Evolutionary conservation across 352 stramenopile genomes (phyloP), one percentile per base, ranked within the genome.

Genomic region (Globisporangium nunn): DNA sequence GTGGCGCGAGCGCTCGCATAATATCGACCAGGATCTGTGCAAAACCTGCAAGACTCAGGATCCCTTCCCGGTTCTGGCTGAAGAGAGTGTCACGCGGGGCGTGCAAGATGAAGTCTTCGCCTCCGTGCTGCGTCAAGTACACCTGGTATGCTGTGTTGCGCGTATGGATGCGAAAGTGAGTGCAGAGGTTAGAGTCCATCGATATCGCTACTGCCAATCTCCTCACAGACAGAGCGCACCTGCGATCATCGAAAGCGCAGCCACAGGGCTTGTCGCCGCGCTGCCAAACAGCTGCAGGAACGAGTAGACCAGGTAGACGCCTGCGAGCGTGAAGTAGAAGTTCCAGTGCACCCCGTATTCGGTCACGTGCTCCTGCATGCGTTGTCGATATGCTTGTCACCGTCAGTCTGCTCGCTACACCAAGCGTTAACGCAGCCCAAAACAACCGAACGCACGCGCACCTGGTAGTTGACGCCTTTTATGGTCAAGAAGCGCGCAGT

Each of bases 261-360:
- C 60, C 4, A 81, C 33, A 7, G 84, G 67, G 6, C 70, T 78
- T 0, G 67, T 75, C 6, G 71, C 63, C 67, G 68, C 85, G 41
- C 62, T 64, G 17, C 80, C 78, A 48, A 87, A 66, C 39, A 70
- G 45, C 43, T 72, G 67, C 17, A 96, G 65, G 17, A 80, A 55
- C 10, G 72, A 85, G 53, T 85, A 87, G 23, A 83, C 56, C 17
- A 96, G 35, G 59, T 91, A 92, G 33, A 95, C 79, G 4, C 76
- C 84, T 14, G 76, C 86, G 18, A 99, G 81, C 4, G 96, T 99
- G 58, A 98, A 98, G 76, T 99, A 99, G 65, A 99, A 99, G 74
- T 99, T 99, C 97, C 97, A 99, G 74, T 99, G 97, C 18, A 99
- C 87, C 35, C 97, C 97, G 70, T 99, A 99, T 74, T 99, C 97